phyloP scores from a whole-genome alignment of 2,329 filamentous ascomycete genomes.

The Hypoxylon sp. region DNA sequence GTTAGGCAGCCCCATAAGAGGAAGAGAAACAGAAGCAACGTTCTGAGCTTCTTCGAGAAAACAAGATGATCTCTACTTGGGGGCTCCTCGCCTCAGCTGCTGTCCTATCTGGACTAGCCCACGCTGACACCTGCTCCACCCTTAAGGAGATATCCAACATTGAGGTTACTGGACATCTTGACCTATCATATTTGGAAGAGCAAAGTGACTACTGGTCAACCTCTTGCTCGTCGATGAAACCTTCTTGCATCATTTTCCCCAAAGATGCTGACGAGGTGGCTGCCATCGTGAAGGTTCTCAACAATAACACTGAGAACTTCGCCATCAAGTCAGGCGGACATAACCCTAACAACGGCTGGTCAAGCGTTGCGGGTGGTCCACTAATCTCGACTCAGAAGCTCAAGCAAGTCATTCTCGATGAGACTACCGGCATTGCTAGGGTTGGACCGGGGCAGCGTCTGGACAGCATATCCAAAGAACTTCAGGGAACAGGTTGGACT shows the following conservation, averaged over 20 bases:
- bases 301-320: slow-evolving; percentile 63
- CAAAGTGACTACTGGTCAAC: slow-evolving; percentile 64
- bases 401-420: slow-evolving; percentile 59
- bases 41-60: not conserved
- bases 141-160: slow-evolving; percentile 55
- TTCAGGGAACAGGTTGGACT: slow-evolving; percentile 61
- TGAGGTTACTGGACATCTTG: slow-evolving; percentile 55
- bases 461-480: slow-evolving; percentile 58
- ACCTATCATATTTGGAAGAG: slow-evolving; percentile 57
- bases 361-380: slow-evolving; percentile 65
- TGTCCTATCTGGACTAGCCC: slow-evolving; percentile 40
- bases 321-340: slow-evolving; percentile 72
- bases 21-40: slow-evolving; percentile 8
- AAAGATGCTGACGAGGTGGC: slow-evolving; percentile 67
- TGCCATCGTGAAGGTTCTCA: slow-evolving; percentile 64
- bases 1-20: slow-evolving; percentile 10
- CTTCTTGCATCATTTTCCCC: slow-evolving; percentile 65
- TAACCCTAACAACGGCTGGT: slow-evolving; percentile 67
- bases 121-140: slow-evolving; percentile 58
- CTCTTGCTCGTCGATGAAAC: slow-evolving; percentile 60
- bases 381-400: slow-evolving; percentile 65
- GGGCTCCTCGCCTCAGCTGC: slow-evolving; percentile 38
- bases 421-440: slow-evolving; percentile 57
- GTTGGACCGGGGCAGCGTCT: slow-evolving; percentile 64
- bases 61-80: slow-evolving; percentile 42